phyloP scores from a whole-genome alignment of 495 filamentous ascomycete species.

The Hypoxylon rickii region DNA sequence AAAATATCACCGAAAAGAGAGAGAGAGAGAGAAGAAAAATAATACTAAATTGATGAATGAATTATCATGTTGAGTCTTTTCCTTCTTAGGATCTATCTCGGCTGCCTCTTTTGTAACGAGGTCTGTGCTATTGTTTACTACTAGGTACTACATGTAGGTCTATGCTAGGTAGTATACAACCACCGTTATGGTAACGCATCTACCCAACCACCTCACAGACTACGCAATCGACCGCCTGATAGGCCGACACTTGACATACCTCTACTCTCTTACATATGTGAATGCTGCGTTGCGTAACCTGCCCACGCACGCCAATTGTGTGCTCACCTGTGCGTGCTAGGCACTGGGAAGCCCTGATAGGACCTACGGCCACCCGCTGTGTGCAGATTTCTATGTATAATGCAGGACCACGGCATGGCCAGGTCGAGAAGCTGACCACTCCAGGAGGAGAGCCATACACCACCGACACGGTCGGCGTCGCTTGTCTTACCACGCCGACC shows the following conservation, averaged over 20 bases:
- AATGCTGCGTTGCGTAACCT: constrained; percentile 6
- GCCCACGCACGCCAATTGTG: constrained; percentile 8
- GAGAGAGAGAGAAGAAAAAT: no score
- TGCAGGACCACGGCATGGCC: constrained; percentile 4
- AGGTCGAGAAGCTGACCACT: constrained; percentile 11
- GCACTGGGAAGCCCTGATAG: no score
- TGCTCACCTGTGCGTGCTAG: no score
- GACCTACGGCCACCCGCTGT: background rate
- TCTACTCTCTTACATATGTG: background rate
- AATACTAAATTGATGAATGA: no score
- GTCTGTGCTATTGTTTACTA: background rate
- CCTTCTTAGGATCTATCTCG: background rate
- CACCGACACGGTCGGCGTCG: background rate
- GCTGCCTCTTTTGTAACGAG: background rate
- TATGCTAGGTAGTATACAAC: no score
- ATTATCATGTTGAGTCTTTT: background rate
- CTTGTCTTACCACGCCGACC: no score
- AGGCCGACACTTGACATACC: background rate
- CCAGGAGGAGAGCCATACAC: constrained; percentile 11
- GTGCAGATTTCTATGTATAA: constrained; percentile 4
- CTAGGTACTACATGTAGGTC: no score
- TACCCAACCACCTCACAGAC: background rate
- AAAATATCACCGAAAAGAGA: no score
- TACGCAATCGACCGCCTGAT: background rate
- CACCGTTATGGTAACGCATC: no score